Percentiles rank a stretch among this genome's conserved stretches.
Conservation (phyloP, 805 yeast genomes). For the Dipodascus albidus region DNA sequence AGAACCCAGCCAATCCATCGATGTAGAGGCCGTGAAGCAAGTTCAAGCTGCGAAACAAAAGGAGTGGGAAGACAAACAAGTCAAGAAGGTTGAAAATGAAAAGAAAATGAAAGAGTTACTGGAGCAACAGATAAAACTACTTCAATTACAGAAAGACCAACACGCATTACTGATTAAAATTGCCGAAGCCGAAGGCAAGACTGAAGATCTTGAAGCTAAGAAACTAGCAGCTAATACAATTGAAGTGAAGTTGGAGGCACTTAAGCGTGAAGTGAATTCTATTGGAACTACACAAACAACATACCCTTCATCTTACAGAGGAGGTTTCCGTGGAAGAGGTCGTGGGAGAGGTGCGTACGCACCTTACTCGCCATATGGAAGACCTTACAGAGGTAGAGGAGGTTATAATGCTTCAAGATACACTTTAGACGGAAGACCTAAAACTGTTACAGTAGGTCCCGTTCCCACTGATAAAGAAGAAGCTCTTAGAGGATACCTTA, state of each 20-base stretch:
- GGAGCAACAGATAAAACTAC: slow-evolving; percentile 26
- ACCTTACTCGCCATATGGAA: slow-evolving; percentile 14
- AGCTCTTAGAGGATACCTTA: slow-evolving; percentile 21
- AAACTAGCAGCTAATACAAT: slow-evolving; percentile 20
- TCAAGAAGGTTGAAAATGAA: slow-evolving; percentile 25
- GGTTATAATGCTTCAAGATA: slow-evolving; percentile 17
- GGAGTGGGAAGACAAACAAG: slow-evolving; percentile 30
- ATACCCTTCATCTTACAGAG: slow-evolving; percentile 12
- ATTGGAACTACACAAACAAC: slow-evolving; percentile 19
- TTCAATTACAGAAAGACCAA: slow-evolving; percentile 24
- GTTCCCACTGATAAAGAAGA: slow-evolving; percentile 24
- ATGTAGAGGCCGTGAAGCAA: slow-evolving; percentile 28
- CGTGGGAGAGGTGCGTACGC: slow-evolving; percentile 14
- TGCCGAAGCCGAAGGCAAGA: slow-evolving; percentile 13
- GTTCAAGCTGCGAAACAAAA: slow-evolving; percentile 31
- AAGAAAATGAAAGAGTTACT: slow-evolving; percentile 26
- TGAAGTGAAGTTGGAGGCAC: slow-evolving; percentile 22
- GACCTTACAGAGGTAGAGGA: slow-evolving; percentile 18
- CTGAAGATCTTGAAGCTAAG: slow-evolving; percentile 11
- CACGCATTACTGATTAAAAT: slow-evolving; percentile 12
- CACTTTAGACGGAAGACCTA: slow-evolving; percentile 29
- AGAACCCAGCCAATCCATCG: slow-evolving; percentile 16
- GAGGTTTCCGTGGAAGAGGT: slow-evolving; percentile 16
- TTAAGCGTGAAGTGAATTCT: slow-evolving; percentile 24
- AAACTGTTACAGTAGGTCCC: slow-evolving; percentile 24